Evolutionary conservation across 371 early-diverging fungal genomes (phyloP).

Genomic region (Mortierella sp.): DNA sequence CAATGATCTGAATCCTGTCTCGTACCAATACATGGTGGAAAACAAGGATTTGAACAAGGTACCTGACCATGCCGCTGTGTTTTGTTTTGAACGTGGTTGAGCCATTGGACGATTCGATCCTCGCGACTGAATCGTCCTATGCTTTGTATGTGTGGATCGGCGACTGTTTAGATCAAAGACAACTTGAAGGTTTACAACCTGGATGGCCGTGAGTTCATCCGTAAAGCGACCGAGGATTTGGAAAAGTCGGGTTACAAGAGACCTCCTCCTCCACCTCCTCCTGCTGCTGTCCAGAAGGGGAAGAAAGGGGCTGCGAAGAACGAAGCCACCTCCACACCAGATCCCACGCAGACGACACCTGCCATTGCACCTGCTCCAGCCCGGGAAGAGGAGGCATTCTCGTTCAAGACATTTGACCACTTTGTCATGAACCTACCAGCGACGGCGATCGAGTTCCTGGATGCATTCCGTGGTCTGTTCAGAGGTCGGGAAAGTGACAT

Average conservation of each 20-base stretch:
- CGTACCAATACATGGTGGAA: conserved; percentile 81
- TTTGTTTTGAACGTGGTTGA: no score
- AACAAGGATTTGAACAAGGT: conserved; percentile 91
- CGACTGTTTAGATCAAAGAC: conserved; percentile 53
- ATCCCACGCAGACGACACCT: background rate
- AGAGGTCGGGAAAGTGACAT: conserved; percentile 58
- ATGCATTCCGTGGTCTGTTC: conserved; percentile 80
- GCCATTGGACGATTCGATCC: no score
- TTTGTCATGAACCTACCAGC: conserved; percentile 98
- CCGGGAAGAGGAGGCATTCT: conserved; percentile 14
- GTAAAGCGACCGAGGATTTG: conserved; percentile 69
- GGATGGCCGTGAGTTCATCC: conserved; percentile 94
- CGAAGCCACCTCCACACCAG: background rate
- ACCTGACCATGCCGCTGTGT: no score
- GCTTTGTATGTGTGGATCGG: background rate
- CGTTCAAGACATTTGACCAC: conserved; percentile 87
- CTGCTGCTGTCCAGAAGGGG: conserved; percentile 9
- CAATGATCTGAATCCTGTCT: conserved; percentile 97
- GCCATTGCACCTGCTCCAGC: conserved; percentile 8
- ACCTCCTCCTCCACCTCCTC: conserved; percentile 17
- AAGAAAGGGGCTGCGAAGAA: conserved; percentile 22
- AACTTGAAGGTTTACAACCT: conserved; percentile 84
- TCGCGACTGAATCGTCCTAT: no score
- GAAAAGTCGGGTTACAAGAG: conserved; percentile 39
- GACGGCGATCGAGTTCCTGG: conserved; percentile 94